Conservation (phyloP, 257 asterid genomes). For the Solanum appendiculatum region DNA sequence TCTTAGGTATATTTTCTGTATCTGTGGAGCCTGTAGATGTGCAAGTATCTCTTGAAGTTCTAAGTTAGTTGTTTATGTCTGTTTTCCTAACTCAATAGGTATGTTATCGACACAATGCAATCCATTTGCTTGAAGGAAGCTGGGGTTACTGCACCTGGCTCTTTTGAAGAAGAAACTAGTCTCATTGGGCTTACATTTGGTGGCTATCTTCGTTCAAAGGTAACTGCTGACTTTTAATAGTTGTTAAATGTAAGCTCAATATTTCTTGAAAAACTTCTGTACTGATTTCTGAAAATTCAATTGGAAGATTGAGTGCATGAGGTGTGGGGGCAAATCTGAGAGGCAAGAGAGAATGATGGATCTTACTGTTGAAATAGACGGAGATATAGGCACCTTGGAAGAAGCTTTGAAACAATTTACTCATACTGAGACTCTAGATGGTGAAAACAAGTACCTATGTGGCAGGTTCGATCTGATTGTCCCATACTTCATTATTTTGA, state of each 20-base stretch:
- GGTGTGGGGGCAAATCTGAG: conserved; percentile 63
- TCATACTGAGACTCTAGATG: conserved; percentile 67
- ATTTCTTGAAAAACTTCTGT: not conserved
- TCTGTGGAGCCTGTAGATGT: not conserved
- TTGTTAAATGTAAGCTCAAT: not conserved
- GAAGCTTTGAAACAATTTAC: conserved; percentile 67
- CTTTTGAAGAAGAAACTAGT: conserved; percentile 60
- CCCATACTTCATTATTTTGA: not conserved
- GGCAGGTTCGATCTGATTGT: conserved; percentile 40
- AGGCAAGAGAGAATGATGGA: conserved; percentile 79
- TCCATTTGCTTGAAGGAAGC: conserved; percentile 50
- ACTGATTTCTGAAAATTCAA: not conserved
- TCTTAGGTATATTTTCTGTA: conserved; percentile 47
- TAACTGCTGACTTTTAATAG: conserved; percentile 10
- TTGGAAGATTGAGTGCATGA: conserved; percentile 73
- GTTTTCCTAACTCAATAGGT: conserved; percentile 24
- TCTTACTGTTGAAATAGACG: conserved; percentile 81
- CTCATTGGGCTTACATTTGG: conserved; percentile 79
- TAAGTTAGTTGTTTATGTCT: not conserved
- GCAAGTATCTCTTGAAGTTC: not conserved
- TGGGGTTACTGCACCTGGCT: conserved; percentile 25
- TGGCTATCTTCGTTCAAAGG: conserved; percentile 86
- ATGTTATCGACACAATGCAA: conserved; percentile 73
- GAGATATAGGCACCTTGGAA: conserved; percentile 63
- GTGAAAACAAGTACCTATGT: conserved; percentile 78